Evolutionary conservation across 2,329 filamentous ascomycete genomes (phyloP).

Genomic region (Xylaria sp.): DNA sequence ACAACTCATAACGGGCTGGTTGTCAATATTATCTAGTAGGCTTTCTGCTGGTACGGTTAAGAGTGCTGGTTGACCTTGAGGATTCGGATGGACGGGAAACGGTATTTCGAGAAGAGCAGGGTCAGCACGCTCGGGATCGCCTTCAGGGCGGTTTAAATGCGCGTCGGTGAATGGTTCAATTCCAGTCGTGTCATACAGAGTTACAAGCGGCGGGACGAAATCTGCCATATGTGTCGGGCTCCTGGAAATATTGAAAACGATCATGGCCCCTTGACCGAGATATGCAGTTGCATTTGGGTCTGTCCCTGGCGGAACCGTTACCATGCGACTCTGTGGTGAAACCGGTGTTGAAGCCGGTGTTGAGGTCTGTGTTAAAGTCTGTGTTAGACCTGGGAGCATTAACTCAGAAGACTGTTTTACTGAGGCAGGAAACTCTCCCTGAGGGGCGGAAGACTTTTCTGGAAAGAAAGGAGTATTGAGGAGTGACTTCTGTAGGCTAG

Average conservation of each 20-base stretch:
- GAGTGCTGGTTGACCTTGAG: neutral
- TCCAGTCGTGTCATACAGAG: neutral
- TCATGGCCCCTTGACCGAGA: neutral
- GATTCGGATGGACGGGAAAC: constrained; percentile 8
- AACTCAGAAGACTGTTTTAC: too few relatives aligned
- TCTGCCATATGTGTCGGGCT: neutral
- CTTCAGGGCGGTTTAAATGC: neutral
- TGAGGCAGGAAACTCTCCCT: too few relatives aligned
- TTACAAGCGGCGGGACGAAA: neutral
- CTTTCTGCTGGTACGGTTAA: neutral
- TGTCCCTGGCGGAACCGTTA: too few relatives aligned
- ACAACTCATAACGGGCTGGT: neutral
- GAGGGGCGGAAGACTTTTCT: too few relatives aligned
- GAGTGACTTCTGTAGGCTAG: too few relatives aligned
- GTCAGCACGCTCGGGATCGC: constrained; percentile 6
- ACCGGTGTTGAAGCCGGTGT: too few relatives aligned
- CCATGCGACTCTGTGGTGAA: too few relatives aligned
- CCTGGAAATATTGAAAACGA: neutral
- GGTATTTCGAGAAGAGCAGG: neutral
- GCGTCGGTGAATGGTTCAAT: neutral
- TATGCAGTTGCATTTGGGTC: too few relatives aligned
- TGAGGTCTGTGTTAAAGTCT: too few relatives aligned
- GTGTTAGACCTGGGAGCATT: too few relatives aligned
- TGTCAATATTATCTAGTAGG: neutral
- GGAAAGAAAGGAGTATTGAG: too few relatives aligned